phyloP scores from a whole-genome alignment of 306 rosid genomes.

The Pterocarpus santalinus region DNA sequence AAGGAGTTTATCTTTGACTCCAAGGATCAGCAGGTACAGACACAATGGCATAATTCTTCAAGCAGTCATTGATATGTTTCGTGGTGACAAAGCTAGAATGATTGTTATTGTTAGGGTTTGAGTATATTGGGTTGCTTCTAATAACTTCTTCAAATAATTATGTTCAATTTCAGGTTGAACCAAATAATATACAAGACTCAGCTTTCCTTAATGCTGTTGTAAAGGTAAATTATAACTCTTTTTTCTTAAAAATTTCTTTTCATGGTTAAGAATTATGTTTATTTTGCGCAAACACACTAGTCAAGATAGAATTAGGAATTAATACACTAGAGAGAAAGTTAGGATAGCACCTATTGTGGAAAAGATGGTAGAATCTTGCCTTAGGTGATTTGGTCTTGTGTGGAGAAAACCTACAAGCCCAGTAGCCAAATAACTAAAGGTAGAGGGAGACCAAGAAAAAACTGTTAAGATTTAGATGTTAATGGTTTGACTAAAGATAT shows the following conservation, averaged over 20 bases:
- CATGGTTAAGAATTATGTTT: background rate
- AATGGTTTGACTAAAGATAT: background rate
- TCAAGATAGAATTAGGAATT: background rate
- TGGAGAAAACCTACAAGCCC: background rate
- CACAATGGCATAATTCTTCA: background rate
- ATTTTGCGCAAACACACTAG: background rate
- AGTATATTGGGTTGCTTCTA: conserved; percentile 6
- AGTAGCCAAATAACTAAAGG: background rate
- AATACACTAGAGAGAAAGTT: background rate
- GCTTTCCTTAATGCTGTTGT: conserved; percentile 94
- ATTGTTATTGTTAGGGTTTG: background rate
- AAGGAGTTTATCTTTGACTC: conserved; percentile 62
- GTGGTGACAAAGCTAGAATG: background rate
- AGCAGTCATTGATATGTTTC: background rate
- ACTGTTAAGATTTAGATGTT: background rate
- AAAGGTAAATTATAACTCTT: conserved; percentile 64
- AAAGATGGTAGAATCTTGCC: background rate
- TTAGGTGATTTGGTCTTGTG: background rate
- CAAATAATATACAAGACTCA: conserved; percentile 69
- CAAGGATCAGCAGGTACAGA: conserved; percentile 74
- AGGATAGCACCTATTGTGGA: background rate
- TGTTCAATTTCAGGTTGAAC: conserved; percentile 71
- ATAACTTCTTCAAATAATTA: conserved; percentile 32
- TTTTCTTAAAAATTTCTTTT: background rate
- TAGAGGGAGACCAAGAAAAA: background rate